Conservation (phyloP, 495 filamentous ascomycete genomes). For the Talaromyces ruber region DNA sequence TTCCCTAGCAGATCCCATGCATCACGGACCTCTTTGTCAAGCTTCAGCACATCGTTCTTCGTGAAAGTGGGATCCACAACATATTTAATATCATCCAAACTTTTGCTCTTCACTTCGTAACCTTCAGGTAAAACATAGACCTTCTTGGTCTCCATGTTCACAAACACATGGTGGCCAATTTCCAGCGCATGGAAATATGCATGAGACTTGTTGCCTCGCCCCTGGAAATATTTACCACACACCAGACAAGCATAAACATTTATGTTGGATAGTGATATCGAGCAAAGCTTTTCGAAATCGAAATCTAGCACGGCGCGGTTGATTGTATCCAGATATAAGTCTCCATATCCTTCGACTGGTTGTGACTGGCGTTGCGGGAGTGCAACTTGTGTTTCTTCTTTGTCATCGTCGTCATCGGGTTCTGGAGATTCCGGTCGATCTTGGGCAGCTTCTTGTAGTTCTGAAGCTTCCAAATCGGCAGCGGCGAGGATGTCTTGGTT, state of each 20-base stretch:
- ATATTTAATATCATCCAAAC: slow-evolving; percentile 97
- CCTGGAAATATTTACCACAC: slow-evolving; percentile 96
- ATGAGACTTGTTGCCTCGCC: slow-evolving; percentile 84
- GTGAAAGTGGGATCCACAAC: slow-evolving; percentile 88
- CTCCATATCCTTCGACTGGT: slow-evolving; percentile 82
- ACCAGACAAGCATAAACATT: slow-evolving; percentile 98
- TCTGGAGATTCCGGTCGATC: slow-evolving; percentile 21
- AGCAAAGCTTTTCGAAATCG: slow-evolving; percentile 98
- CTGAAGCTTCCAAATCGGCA: slow-evolving; percentile 30
- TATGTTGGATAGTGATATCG: slow-evolving; percentile 89
- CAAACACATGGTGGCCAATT: slow-evolving; percentile 88
- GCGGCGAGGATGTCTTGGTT: slow-evolving; percentile 28
- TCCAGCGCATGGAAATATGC: slow-evolving; percentile 98
- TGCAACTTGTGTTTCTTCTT: slow-evolving; percentile 31
- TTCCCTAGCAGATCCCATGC: slow-evolving; percentile 73
- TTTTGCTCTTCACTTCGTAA: slow-evolving; percentile 93
- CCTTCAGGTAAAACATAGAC: slow-evolving; percentile 96
- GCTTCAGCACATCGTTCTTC: slow-evolving; percentile 64
- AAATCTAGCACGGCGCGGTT: slow-evolving; percentile 82
- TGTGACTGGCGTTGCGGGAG: slow-evolving; percentile 55
- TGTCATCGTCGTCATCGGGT: slow-evolving; percentile 21
- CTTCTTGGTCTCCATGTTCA: slow-evolving; percentile 93
- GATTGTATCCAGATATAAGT: slow-evolving; percentile 97
- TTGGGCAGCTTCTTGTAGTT: slow-evolving; percentile 29
- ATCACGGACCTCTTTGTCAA: slow-evolving; percentile 69